Conservation (phyloP, 192 early-diverging fungal genomes). For the Spizellomyces punctatus region DNA sequence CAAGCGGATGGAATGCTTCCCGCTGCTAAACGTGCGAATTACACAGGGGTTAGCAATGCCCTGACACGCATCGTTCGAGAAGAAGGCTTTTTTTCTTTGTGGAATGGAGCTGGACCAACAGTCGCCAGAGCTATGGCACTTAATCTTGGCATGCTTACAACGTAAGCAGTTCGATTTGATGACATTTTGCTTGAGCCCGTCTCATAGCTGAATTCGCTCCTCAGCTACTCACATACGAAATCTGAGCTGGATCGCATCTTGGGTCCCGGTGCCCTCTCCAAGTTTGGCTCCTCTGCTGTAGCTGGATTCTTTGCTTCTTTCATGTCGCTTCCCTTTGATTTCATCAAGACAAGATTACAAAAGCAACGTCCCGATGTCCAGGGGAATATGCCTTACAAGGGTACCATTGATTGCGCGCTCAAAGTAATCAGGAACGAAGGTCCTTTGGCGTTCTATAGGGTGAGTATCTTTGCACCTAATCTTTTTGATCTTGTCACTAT, state of each 20-base stretch:
- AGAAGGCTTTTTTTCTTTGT: constrained; percentile 51
- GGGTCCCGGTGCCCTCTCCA: constrained; percentile 37
- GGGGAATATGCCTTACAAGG: constrained; percentile 48
- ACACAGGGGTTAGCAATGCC: constrained; percentile 48
- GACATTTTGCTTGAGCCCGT: background rate
- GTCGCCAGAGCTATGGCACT: constrained; percentile 55
- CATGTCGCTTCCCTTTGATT: constrained; percentile 59
- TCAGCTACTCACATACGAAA: constrained; percentile 48
- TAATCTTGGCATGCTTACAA: constrained; percentile 57
- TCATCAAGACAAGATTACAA: constrained; percentile 59
- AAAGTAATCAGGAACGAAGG: constrained; percentile 52
- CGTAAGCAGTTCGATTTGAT: constrained; percentile 23
- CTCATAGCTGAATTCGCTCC: background rate
- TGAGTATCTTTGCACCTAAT: background rate
- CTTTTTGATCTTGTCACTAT: constrained; percentile 3
- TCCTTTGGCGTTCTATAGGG: constrained; percentile 52
- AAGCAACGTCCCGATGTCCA: constrained; percentile 50
- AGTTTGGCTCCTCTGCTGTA: constrained; percentile 50
- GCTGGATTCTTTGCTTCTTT: constrained; percentile 62
- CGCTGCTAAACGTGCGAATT: constrained; percentile 42
- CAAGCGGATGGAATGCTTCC: constrained; percentile 51
- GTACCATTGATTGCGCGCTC: constrained; percentile 51
- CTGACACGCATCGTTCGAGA: constrained; percentile 38
- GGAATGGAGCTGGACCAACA: constrained; percentile 49
- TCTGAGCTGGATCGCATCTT: constrained; percentile 37